Base-by-base conservation (phyloP, 345 rosid species). In the Euphorbia pulcherrima region DNA sequence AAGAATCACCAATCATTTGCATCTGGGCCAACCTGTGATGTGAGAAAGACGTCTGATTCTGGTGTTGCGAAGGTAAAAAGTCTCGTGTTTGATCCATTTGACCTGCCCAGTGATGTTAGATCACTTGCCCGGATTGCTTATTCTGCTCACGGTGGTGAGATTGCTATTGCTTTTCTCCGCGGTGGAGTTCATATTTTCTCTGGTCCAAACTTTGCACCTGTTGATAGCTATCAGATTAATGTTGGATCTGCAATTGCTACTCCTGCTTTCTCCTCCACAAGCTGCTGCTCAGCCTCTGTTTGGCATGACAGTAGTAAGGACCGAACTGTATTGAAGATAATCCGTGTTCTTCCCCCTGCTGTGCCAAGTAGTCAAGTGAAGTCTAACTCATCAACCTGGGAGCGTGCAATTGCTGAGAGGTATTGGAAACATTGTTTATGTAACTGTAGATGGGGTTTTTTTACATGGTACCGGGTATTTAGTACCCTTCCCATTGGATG, bases 341-440 rank as follows among this genome's bases (percentile, higher is more conserved):
- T 94, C 27, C 97, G 99, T 59, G 93, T 94, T 74, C 95, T 94
- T 72, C 99, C 99, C 71, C 92, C 99, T 75, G 90, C 97, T 56
- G 80, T 92, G 77, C 81, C 90, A 59, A 80, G 89, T 70, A 84
- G 85, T 85, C 96, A 87, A 78, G 78, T 77, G 57, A 94, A 88
- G 79, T 83, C 85, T 61, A 89, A 84, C 60, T 84, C 96, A 60
- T 81, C 99, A 63, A 81, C 90, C 62, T 92, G 96, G 96, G 99
- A 94, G 74, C 90, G 99, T 28, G 90, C 99, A 27, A 94, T 94
- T 77, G 97, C 99, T 77, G 99, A 94, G 85, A 92, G 99, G 99
- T 94, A 82, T 56, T 63, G 58, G 52, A 18, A 29, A 54, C 17
- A 40, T 35, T 24, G 11, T 24, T 9, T 20, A 13, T 10, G 10